A percentile compares a stretch with the other conserved stretches of the same genome.
Evolutionary conservation across 164 flowering plant species (phyloP).

Genomic region (Vitis rotundifolia): DNA sequence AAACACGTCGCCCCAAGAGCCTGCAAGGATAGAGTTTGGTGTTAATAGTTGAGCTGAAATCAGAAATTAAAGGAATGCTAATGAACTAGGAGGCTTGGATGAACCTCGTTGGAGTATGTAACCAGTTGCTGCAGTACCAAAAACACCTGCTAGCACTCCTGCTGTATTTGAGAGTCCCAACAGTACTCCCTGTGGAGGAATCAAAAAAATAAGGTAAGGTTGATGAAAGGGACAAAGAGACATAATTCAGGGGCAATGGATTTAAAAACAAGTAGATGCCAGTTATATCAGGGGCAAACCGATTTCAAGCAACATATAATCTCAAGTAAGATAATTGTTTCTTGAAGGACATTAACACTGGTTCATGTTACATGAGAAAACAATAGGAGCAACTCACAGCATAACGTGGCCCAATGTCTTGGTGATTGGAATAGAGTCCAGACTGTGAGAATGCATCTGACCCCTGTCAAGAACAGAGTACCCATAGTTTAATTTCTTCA

Average conservation of each 20-base stretch:
- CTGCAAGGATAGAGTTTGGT: constrained; percentile 36
- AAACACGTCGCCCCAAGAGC: constrained; percentile 98
- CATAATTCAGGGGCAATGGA: too few relatives aligned
- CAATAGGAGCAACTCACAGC: constrained; percentile 59
- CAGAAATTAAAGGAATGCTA: not conserved
- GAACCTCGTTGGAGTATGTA: constrained; percentile 89
- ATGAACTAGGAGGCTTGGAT: constrained; percentile 1
- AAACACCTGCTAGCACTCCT: constrained; percentile 96
- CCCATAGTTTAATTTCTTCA: not conserved
- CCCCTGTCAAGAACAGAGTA: constrained; percentile 52
- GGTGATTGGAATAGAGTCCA: constrained; percentile 96
- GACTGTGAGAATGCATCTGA: constrained; percentile 96
- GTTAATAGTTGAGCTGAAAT: not conserved
- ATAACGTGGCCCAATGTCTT: constrained; percentile 97
- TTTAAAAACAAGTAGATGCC: not conserved
- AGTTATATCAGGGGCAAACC: not conserved
- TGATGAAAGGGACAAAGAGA: not conserved
- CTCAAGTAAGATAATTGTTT: not conserved
- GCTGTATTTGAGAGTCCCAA: constrained; percentile 95
- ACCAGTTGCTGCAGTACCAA: constrained; percentile 97
- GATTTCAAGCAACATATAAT: not conserved
- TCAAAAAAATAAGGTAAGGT: not conserved
- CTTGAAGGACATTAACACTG: not conserved
- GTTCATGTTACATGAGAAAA: not conserved
- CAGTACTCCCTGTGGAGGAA: constrained; percentile 70